Base-by-base conservation (phyloP, 148 eudicot genomes). In the Mesembryanthemum crystallinum region DNA sequence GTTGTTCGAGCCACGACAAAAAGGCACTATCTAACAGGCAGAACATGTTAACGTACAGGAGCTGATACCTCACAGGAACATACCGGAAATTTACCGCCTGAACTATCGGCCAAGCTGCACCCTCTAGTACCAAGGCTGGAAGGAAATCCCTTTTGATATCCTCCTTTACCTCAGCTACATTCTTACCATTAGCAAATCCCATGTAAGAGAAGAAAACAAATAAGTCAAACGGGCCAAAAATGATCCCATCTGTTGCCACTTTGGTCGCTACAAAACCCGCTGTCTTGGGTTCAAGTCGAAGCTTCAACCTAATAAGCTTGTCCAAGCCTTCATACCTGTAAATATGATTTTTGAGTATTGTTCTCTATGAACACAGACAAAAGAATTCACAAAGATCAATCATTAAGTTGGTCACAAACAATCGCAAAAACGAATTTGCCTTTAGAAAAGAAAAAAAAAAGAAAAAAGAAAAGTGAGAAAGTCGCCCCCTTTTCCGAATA, bases 1-100 rank as follows among this genome's bases (percentile, higher is more conserved):
- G 88, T 57, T 85, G 88, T 77, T 83, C 88, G 60, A 85, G 62
- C 86, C 86, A 80, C 8, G 88, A 83, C 78, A 85, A 57, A 57
- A 83, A 83, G 23, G 80, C 79, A n/a, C 84, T 82, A 27, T 85
- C 88, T 47, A 82, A 32, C 85, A 85, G 67, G 82, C 88, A 85
- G 73, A 85, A 82, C 23, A 72, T 17, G 61, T 85, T 85, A 1
- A 75, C 86, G 30, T 80, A 82, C 0, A 82, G 82, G 60, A 85
- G 88, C 68, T 85, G 88, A 64, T 80, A 82, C 65, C 37, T 80
- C 59, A 85, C 82, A 0, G 88, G 88, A 72, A 83, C 77, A 61
- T 59, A 85, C 12, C 85, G 76, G 71, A 85, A 85, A 70, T 85
- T 85, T 27, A 58, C 83, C 42, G 73, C 78, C 57, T 80, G 85